A percentile compares a stretch with the other conserved stretches of the same genome.
Conservation (phyloP, 139 green algal species). For the Haematococcus lacustris region DNA sequence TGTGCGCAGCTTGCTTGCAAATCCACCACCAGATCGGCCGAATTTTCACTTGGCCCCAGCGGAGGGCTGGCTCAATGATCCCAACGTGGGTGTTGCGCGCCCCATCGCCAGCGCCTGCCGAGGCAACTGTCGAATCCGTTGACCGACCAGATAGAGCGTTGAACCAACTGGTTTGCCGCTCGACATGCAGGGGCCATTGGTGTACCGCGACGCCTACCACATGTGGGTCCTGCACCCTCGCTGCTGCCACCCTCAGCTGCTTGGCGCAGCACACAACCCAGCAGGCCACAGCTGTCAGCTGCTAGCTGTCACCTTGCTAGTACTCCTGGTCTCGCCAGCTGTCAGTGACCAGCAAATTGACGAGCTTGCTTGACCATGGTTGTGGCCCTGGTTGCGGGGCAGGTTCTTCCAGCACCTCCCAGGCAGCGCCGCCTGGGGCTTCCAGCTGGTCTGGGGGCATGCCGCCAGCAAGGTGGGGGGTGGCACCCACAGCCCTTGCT, state of each 20-base stretch:
- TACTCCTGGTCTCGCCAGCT: background rate
- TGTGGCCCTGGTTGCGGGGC: background rate
- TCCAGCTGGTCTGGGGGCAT: slow-evolving; percentile 80
- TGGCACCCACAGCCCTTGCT: background rate
- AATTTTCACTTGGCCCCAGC: background rate
- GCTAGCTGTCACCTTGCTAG: background rate
- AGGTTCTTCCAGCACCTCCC: slow-evolving; percentile 78
- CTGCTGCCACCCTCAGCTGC: background rate
- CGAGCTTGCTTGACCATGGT: background rate
- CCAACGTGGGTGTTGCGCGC: background rate
- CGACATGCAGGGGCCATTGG: slow-evolving; percentile 23
- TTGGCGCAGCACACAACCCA: background rate
- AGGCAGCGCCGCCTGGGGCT: slow-evolving; percentile 65
- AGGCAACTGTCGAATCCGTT: background rate
- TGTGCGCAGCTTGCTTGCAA: too few relatives aligned
- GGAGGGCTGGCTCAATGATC: slow-evolving; percentile 1
- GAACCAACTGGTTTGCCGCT: background rate
- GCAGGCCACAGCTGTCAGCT: background rate
- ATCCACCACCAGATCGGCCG: background rate
- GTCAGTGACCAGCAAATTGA: background rate
- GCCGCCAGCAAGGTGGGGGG: slow-evolving; percentile 37
- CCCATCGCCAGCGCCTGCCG: background rate
- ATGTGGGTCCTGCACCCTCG: slow-evolving; percentile 22
- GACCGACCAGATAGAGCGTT: background rate
- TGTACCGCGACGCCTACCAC: slow-evolving; percentile 47